A percentile compares a stretch with the other conserved stretches of the same genome.
Evolutionary conservation across 2,329 filamentous ascomycete genomes (phyloP).

Genomic region (Mollisia scopiformis): DNA sequence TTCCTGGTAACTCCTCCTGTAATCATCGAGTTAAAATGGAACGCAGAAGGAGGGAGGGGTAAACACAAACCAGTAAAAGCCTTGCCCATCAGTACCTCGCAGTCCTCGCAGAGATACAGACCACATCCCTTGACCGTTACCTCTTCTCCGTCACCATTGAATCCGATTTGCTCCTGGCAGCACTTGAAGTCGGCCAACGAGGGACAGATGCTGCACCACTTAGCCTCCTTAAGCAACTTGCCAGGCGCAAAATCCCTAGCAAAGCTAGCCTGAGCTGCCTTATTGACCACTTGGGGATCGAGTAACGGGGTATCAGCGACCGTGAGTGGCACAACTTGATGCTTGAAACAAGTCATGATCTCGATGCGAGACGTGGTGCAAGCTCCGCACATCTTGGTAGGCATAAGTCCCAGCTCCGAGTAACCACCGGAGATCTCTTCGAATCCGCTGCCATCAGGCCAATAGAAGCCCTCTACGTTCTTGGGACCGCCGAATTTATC

Average conservation of each 20-base stretch:
- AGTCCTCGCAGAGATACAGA: slow-evolving; percentile 26
- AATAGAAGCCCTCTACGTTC: slow-evolving; percentile 25
- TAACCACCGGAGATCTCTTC: slow-evolving; percentile 29
- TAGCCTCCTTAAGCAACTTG: slow-evolving; percentile 16
- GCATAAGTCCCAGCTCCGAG: slow-evolving; percentile 11
- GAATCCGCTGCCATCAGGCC: slow-evolving; percentile 14
- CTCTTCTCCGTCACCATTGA: background rate
- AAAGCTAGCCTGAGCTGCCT: background rate
- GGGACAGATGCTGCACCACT: slow-evolving; percentile 33
- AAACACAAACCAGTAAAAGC: background rate
- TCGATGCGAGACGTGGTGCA: slow-evolving; percentile 28
- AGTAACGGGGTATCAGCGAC: no score
- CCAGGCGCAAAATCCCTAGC: slow-evolving; percentile 6
- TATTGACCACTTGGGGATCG: background rate
- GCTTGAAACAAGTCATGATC: slow-evolving; percentile 22
- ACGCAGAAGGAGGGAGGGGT: background rate
- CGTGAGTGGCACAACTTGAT: background rate
- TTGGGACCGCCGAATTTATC: background rate
- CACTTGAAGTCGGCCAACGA: slow-evolving; percentile 22
- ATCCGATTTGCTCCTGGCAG: background rate
- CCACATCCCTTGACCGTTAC: slow-evolving; percentile 24
- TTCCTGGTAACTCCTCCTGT: slow-evolving; percentile 1
- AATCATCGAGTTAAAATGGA: background rate
- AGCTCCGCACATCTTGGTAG: slow-evolving; percentile 29
- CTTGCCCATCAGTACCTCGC: slow-evolving; percentile 13